Evolutionary conservation across 257 asterid genomes (phyloP).

Genomic region (Avicennia marina): DNA sequence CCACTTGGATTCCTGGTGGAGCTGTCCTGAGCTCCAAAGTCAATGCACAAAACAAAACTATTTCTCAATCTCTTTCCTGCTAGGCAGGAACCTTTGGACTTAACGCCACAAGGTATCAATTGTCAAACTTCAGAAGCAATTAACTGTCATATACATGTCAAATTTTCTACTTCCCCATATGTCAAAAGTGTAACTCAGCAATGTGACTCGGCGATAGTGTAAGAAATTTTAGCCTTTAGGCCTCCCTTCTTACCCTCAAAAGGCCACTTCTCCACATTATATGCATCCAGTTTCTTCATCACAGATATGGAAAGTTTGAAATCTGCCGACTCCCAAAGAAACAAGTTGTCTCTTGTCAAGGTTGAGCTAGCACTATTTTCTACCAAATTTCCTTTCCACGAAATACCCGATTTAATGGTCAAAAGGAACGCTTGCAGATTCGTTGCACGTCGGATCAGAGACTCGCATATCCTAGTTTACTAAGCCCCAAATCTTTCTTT

Average conservation of each 20-base stretch:
- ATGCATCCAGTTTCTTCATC: background rate
- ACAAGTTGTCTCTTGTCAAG: background rate
- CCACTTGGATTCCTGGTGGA: constrained; percentile 29
- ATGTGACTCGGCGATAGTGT: constrained; percentile 46
- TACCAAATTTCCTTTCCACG: no score
- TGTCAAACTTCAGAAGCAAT: constrained; percentile 10
- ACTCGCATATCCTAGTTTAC: no score
- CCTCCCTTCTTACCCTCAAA: constrained; percentile 3
- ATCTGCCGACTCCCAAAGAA: background rate
- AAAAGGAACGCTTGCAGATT: no score
- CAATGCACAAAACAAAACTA: constrained; percentile 32
- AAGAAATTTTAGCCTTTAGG: constrained; percentile 4
- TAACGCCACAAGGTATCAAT: constrained; percentile 14
- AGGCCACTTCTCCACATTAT: constrained; percentile 17
- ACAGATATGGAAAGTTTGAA: no score
- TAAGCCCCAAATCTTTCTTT: no score
- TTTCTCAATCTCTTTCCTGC: constrained; percentile 18
- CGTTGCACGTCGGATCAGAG: no score
- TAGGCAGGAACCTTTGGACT: constrained; percentile 19
- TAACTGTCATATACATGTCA: background rate
- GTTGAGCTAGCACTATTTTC: no score
- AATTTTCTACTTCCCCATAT: background rate
- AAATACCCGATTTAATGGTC: no score
- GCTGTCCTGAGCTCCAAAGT: constrained; percentile 32
- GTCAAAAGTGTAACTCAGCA: constrained; percentile 5